Evolutionary conservation across 2,329 filamentous ascomycete genomes (phyloP).

Genomic region (Colletotrichum orchidophilum): DNA sequence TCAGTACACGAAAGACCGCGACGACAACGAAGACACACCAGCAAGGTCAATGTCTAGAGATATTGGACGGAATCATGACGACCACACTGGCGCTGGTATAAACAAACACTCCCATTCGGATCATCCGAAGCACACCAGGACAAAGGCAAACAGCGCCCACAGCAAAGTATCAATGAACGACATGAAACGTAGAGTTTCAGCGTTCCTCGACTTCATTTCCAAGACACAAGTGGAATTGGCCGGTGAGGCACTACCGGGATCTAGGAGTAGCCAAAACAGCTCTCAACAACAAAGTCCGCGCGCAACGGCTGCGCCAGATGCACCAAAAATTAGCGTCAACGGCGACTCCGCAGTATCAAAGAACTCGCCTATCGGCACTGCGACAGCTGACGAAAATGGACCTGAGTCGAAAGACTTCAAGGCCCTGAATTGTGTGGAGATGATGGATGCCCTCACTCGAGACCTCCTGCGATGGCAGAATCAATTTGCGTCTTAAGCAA

Average conservation of each 20-base stretch:
- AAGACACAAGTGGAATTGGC: slow-evolving; percentile 90
- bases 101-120: slow-evolving; percentile 45
- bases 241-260: slow-evolving; percentile 61
- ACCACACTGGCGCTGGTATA: slow-evolving; percentile 43
- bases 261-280: slow-evolving; percentile 45
- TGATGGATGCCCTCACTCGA: slow-evolving; percentile 88
- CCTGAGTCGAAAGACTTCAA: slow-evolving; percentile 68
- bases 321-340: slow-evolving; percentile 27
- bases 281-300: slow-evolving; percentile 38
- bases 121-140: slow-evolving; percentile 65
- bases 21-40: slow-evolving; percentile 68
- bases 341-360: slow-evolving; percentile 34
- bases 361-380: slow-evolving; percentile 1
- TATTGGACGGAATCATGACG: slow-evolving; percentile 55
- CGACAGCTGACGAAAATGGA: slow-evolving; percentile 36
- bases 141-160: slow-evolving; percentile 60
- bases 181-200: slow-evolving; percentile 84
- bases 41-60: slow-evolving; percentile 64
- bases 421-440: slow-evolving; percentile 80
- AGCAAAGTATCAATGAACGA: slow-evolving; percentile 86
- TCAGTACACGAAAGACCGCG: slow-evolving; percentile 83
- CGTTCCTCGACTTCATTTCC: slow-evolving; percentile 89
- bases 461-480: slow-evolving; percentile 88
- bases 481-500: slow-evolving; percentile 59
- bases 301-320: slow-evolving; percentile 36